Conservation (phyloP, 2,329 filamentous ascomycete species). For the Aspergillus costaricaensis region DNA sequence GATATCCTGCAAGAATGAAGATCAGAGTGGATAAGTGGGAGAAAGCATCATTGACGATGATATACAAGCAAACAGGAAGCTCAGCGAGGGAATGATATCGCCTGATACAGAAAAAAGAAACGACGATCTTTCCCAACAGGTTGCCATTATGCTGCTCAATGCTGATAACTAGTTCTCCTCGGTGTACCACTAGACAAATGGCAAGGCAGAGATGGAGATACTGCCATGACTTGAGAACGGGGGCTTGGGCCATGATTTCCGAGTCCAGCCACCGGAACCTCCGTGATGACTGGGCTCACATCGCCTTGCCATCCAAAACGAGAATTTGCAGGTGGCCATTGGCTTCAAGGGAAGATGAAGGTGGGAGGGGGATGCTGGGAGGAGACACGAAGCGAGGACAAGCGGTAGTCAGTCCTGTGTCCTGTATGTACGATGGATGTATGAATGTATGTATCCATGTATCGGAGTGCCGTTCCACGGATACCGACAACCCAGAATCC, state of each 20-base stretch:
- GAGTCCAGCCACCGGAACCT: conserved; percentile 18
- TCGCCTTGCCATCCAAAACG: conserved; percentile 16
- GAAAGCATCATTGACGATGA: conserved; percentile 21
- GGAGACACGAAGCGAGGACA: conserved; percentile 18
- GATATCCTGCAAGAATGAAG: conserved; percentile 21
- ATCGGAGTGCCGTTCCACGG: background rate
- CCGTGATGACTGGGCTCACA: conserved; percentile 18
- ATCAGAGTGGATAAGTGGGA: conserved; percentile 12
- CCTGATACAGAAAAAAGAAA: conserved; percentile 21
- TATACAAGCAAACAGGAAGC: conserved; percentile 21
- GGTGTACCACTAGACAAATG: conserved; percentile 10
- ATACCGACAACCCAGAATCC: background rate
- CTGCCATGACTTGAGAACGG: conserved; percentile 12
- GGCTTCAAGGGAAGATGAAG: conserved; percentile 11
- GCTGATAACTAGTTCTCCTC: conserved; percentile 8
- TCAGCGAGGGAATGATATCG: conserved; percentile 19
- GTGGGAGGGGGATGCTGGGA: conserved; percentile 8
- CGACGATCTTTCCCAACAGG: conserved; percentile 18
- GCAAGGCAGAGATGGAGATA: conserved; percentile 13
- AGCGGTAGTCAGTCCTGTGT: conserved; percentile 8
- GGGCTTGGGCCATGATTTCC: conserved; percentile 14
- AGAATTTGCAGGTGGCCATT: conserved; percentile 12
- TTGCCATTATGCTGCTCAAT: conserved; percentile 2
- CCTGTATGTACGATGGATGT: conserved; percentile 13
- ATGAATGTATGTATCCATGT: background rate